phyloP scores from a whole-genome alignment of 345 rosid genomes.

The Anacardium occidentale region DNA sequence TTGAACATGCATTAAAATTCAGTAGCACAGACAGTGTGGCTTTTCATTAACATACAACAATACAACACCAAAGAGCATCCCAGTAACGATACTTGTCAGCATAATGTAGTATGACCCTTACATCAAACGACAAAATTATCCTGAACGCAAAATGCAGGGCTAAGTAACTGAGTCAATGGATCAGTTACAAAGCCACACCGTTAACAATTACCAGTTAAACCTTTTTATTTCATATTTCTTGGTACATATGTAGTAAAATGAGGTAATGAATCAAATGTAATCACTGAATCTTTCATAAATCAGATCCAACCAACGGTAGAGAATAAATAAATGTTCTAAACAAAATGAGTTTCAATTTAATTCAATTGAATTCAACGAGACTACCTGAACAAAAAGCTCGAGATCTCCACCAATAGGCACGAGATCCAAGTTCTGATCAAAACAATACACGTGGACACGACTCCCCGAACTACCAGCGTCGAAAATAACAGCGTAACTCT shows the following conservation, averaged over 20 bases:
- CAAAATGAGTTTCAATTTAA: background rate
- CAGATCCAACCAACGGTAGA: background rate
- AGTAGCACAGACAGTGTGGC: background rate
- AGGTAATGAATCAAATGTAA: background rate
- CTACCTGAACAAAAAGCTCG: conserved; percentile 80
- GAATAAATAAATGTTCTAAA: background rate
- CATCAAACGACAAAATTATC: background rate
- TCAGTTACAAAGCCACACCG: background rate
- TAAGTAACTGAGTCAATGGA: too few species aligned
- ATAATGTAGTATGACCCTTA: background rate
- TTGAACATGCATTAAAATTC: background rate
- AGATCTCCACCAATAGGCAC: conserved; percentile 80
- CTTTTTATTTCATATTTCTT: background rate
- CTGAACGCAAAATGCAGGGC: background rate
- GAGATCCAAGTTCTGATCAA: conserved; percentile 87
- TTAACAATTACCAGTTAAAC: background rate
- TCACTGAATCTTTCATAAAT: background rate
- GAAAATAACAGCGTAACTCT: conserved; percentile 73
- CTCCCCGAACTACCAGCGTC: conserved; percentile 99
- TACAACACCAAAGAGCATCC: background rate
- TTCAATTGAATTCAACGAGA: too few species aligned
- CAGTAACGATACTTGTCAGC: background rate
- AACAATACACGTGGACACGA: conserved; percentile 91
- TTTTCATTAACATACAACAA: background rate
- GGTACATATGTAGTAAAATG: background rate